Conservation (phyloP, 179 eudicot species). For the Silene coronaria region DNA sequence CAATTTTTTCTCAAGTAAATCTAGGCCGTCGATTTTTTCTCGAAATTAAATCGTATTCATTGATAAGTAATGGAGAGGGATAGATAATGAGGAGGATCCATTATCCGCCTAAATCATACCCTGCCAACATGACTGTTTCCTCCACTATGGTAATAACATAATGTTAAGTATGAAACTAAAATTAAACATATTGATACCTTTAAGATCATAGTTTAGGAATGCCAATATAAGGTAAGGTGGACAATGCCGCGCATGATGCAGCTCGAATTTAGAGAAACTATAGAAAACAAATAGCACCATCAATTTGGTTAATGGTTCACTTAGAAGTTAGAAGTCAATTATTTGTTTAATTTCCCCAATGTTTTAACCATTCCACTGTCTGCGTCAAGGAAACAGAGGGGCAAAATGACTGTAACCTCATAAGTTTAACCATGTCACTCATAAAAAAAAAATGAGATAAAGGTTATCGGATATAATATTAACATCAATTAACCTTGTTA, state of each 20-base stretch:
- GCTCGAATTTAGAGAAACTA: conserved; percentile 16
- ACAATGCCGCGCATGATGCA: conserved; percentile 27
- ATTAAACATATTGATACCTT: not conserved
- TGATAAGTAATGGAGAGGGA: no score
- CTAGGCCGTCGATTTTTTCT: no score
- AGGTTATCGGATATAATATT: no score
- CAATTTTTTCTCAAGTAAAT: no score
- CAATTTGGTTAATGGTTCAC: conserved; percentile 1
- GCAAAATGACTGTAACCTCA: conserved; percentile 2
- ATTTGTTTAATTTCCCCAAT: conserved; percentile 5
- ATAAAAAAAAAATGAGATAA: no score
- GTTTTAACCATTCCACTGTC: conserved; percentile 2
- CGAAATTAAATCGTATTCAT: no score
- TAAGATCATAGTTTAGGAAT: conserved; percentile 22
- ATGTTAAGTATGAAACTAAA: no score
- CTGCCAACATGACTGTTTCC: not conserved
- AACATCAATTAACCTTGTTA: no score
- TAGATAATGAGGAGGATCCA: no score
- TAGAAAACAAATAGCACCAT: conserved; percentile 1
- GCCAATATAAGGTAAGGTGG: conserved; percentile 19
- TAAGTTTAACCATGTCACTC: not conserved
- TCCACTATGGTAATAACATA: no score
- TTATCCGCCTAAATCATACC: no score
- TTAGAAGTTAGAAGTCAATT: conserved; percentile 24
- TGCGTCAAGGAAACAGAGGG: conserved; percentile 12